These are phyloP conservation scores for Fusarium beomiforme DNA, from an alignment of 2,329 filamentous ascomycete species.

Conservation along the genomic window DNA sequence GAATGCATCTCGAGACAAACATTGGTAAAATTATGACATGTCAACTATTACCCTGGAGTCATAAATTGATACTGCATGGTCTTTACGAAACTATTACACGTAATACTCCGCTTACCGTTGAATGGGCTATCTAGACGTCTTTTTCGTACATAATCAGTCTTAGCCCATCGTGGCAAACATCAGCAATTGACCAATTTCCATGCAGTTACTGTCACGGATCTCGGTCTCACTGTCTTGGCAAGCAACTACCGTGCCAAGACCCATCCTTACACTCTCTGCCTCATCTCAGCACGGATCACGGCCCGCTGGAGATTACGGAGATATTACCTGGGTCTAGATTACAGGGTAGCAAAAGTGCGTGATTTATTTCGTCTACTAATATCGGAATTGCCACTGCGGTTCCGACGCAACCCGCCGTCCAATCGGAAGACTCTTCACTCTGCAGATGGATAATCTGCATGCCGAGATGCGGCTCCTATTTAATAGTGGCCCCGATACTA, in stretches of 20 bases:
- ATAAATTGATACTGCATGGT: too few species aligned
- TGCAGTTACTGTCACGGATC: background rate
- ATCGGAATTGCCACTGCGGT: background rate
- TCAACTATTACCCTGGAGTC: background rate
- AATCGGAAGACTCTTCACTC: background rate
- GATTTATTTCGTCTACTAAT: background rate
- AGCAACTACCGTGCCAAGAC: background rate
- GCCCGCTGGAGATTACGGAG: background rate
- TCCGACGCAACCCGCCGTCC: background rate
- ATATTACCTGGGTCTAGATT: background rate
- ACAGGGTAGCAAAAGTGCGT: background rate
- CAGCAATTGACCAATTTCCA: background rate
- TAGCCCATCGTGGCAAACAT: too few species aligned
- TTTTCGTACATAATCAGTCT: too few species aligned
- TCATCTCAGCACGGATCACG: background rate
- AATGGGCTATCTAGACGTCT: too few species aligned
- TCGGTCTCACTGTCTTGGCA: background rate
- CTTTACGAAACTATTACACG: background rate
- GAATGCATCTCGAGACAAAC: rapidly evolving
- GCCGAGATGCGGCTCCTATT: background rate
- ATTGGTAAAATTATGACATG: rapidly evolving
- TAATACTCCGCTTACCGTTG: background rate
- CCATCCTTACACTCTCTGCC: too few species aligned
- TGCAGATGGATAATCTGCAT: background rate
- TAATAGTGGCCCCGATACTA: background rate